These are phyloP conservation scores for Phytophthora capsici DNA, from an alignment of 352 stramenopile species.

Conservation along the genomic window DNA sequence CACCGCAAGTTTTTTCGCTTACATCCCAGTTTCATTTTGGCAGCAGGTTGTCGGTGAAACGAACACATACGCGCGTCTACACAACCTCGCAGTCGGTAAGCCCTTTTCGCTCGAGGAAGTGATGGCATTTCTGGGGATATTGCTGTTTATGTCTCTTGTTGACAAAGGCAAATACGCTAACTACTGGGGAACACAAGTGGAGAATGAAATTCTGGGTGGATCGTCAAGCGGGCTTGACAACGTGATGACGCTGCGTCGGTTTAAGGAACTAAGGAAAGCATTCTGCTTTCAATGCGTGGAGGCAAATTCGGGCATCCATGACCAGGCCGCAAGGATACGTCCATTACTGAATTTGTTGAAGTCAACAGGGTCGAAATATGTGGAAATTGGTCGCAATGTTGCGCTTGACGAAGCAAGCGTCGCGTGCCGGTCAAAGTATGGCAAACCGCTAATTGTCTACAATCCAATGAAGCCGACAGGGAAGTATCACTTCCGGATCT, in stretches of 20 bases:
- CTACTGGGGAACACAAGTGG: constrained; percentile 37
- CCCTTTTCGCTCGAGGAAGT: not conserved
- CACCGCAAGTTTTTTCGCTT: constrained; percentile 36
- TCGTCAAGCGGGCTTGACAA: constrained; percentile 6
- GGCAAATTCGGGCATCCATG: not conserved
- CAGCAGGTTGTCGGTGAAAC: constrained; percentile 29
- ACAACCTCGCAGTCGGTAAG: not conserved
- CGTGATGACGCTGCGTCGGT: constrained; percentile 28
- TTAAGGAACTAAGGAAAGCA: constrained; percentile 18
- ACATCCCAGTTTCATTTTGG: constrained; percentile 36
- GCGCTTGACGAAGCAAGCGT: constrained; percentile 16
- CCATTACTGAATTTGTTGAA: constrained; percentile 6
- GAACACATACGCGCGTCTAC: constrained; percentile 7
- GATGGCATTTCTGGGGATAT: constrained; percentile 11
- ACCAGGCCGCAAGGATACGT: not conserved
- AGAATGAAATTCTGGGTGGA: constrained; percentile 19
- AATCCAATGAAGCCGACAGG: constrained; percentile 18
- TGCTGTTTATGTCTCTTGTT: constrained; percentile 19
- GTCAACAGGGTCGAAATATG: constrained; percentile 1
- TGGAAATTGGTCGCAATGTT: constrained; percentile 5
- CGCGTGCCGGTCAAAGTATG: constrained; percentile 3
- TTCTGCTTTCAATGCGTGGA: constrained; percentile 27
- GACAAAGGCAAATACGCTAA: constrained; percentile 39
- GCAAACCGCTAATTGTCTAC: constrained; percentile 4
- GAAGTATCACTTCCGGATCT: constrained; percentile 45